Evolutionary conservation across 2,329 filamentous ascomycete species (phyloP), one percentile per base, ranked within the genome.

Genomic region (Proliferodiscus dingleyae): DNA sequence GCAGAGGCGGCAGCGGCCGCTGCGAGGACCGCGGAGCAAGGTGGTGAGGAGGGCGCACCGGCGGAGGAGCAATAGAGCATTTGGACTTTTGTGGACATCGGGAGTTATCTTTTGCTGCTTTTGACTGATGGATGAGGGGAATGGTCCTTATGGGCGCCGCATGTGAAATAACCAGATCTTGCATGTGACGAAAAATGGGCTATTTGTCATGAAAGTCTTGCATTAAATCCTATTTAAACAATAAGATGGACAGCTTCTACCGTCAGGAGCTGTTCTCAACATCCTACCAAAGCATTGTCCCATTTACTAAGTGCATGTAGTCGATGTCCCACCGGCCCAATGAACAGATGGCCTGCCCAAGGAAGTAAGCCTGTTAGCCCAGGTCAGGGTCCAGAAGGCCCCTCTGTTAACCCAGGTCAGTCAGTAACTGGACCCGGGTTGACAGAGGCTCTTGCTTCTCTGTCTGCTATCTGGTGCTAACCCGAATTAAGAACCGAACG

Each of bases 1-100:
- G 80, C 81, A 62, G 80, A 85, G 69, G 81, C 81, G 51, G 79
- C 80, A 56, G 83, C 79, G 58, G 78, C 79, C 65, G 79, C 80
- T 62, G 68, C 69, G 42, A 72, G 72, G 57, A 73, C 76, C 45
- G 64, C 68, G 55, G 78, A 78, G 64, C 70, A 74, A 65, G 66
- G 66, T 60, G 74, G 70, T 57, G 74, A 68, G 50, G 64, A 80
- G 70, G 74, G 76, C 62, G 71, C 67, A 62, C 64, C 59, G 49
- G 59, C 49, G 53, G 64, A 67, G 60, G 62, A 66, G 60, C 52
- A 64, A 57, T 64, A 63, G 53, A 34, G 11, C n/a, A 15, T 19
- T n/a, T n/a, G 15, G 15, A 57, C 53, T 42, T 43, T 21, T 47
- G 36, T 40, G 45, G 46, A 44, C 47, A 45, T 42, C 44, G 38